Percentiles rank a stretch among this genome's conserved stretches.
These are phyloP conservation scores for Zymoseptoria brevis DNA, from an alignment of 2,329 filamentous ascomycete species.

Conservation along the genomic window DNA sequence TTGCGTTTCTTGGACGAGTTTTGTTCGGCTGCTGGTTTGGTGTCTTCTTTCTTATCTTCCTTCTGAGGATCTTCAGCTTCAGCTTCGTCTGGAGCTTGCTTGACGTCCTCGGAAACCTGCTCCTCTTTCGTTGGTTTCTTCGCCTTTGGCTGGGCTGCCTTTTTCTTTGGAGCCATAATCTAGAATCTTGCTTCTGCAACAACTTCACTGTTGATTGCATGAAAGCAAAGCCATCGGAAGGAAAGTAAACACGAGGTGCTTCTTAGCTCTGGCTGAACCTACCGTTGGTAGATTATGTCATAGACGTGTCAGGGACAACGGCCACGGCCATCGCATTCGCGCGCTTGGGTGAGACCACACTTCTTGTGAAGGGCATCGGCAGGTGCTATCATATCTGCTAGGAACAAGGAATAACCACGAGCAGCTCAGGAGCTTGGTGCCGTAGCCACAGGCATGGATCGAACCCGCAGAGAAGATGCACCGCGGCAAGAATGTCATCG, in stretches of 20 bases:
- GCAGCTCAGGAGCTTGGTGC: too few species aligned
- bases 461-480: too few species aligned
- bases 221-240: neutral
- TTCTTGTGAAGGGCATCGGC: too few species aligned
- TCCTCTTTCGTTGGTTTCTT: neutral
- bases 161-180: neutral
- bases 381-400: too few species aligned
- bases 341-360: too few species aligned
- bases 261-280: neutral
- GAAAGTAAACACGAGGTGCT: neutral
- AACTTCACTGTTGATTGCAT: neutral
- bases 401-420: too few species aligned
- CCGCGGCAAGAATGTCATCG: too few species aligned
- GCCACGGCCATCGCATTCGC: too few species aligned
- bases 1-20: conserved; percentile 19
- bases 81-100: neutral
- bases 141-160: neutral
- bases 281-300: neutral
- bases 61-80: neutral
- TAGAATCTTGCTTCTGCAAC: neutral
- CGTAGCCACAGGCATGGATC: too few species aligned
- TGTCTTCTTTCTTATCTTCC: neutral
- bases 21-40: neutral
- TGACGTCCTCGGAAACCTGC: neutral
- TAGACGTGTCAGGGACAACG: neutral